Evolutionary conservation across 2,329 filamentous ascomycete genomes (phyloP).

Genomic region (Xylariaceae sp.): DNA sequence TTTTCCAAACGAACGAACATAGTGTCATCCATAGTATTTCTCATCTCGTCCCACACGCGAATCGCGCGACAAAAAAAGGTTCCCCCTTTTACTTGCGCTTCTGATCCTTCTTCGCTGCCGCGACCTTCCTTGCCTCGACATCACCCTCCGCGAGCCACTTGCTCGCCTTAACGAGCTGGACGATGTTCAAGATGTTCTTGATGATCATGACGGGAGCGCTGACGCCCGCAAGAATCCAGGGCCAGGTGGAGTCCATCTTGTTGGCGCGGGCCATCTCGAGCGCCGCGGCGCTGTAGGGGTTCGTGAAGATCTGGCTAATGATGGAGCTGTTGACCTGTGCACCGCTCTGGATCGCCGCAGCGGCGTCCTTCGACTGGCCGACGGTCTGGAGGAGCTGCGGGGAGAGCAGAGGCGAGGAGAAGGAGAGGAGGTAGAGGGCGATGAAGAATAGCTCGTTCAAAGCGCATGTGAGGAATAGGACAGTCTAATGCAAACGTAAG

Average conservation of each 20-base stretch:
- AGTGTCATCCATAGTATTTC: not conserved
- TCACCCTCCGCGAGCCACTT: conserved; percentile 93
- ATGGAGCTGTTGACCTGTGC: conserved; percentile 64
- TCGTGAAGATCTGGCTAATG: conserved; percentile 72
- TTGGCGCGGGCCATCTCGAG: conserved; percentile 90
- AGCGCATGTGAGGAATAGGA: conserved; percentile 84
- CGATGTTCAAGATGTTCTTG: conserved; percentile 91
- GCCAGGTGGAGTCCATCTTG: conserved; percentile 71
- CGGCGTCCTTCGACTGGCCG: conserved; percentile 46
- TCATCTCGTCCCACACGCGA: not conserved
- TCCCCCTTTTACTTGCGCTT: conserved; percentile 18
- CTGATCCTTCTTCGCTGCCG: conserved; percentile 38
- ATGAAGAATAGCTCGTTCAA: conserved; percentile 98
- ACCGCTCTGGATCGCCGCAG: conserved; percentile 55
- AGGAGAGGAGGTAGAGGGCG: conserved; percentile 93
- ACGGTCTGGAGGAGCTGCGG: conserved; percentile 70
- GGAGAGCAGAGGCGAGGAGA: conserved; percentile 83
- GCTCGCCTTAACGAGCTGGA: conserved; percentile 91
- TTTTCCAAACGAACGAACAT: not conserved
- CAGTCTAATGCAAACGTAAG: conserved; percentile 52
- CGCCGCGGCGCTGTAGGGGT: conserved; percentile 86
- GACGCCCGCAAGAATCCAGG: conserved; percentile 69
- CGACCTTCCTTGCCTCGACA: conserved; percentile 53
- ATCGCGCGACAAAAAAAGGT: not conserved
- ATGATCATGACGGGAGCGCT: conserved; percentile 81